These are phyloP conservation scores for Scedosporium aurantiacum DNA, from an alignment of 2,329 filamentous ascomycete genomes.

Conservation along the genomic window DNA sequence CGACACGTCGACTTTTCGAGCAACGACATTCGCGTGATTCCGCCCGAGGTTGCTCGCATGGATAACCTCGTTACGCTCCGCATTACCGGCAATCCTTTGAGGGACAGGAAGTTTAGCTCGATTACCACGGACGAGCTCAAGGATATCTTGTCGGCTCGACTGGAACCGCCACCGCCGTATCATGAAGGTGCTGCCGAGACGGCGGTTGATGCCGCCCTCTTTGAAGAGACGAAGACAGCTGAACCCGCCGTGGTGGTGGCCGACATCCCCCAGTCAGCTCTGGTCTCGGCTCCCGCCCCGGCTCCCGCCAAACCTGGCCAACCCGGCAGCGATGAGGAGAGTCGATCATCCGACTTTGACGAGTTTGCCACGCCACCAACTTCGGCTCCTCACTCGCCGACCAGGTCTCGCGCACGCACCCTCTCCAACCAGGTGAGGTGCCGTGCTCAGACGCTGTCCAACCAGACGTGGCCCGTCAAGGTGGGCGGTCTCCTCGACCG, in stretches of 20 bases:
- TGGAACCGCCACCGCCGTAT: constrained; percentile 45
- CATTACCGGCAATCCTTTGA: constrained; percentile 78
- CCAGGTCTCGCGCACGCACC: constrained; percentile 36
- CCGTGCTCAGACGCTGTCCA: constrained; percentile 33
- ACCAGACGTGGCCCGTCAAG: constrained; percentile 43
- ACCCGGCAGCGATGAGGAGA: constrained; percentile 24
- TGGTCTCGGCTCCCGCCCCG: not conserved
- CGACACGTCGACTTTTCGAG: constrained; percentile 72
- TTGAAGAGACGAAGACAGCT: constrained; percentile 1
- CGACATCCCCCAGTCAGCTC: not conserved
- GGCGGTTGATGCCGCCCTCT: constrained; percentile 6
- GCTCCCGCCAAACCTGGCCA: not conserved
- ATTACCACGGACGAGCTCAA: constrained; percentile 77
- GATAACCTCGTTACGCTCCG: constrained; percentile 62
- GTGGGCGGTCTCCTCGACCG: constrained; percentile 57
- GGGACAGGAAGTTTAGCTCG: constrained; percentile 75
- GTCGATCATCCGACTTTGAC: constrained; percentile 36
- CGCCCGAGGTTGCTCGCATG: constrained; percentile 71
- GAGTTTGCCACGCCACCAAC: constrained; percentile 48
- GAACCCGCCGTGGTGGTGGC: constrained; percentile 6
- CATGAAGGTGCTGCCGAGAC: constrained; percentile 9
- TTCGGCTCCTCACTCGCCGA: constrained; percentile 38
- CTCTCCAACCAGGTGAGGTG: constrained; percentile 30
- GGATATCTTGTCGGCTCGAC: constrained; percentile 53
- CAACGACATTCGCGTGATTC: constrained; percentile 69